These are phyloP conservation scores for Salix brachista DNA, from an alignment of 345 rosid genomes.

Conservation along the genomic window DNA sequence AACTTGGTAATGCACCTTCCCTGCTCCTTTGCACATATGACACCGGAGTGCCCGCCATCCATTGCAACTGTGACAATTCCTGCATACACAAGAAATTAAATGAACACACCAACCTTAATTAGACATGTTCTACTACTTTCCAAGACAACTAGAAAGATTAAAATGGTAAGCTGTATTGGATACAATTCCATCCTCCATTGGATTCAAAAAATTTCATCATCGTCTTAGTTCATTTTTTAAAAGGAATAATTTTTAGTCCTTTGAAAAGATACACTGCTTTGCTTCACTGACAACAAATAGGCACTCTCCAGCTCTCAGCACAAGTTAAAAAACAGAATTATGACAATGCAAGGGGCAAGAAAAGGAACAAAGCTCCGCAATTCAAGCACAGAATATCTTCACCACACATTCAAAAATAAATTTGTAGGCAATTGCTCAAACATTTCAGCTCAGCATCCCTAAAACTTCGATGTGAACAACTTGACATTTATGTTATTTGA, in stretches of 20 bases:
- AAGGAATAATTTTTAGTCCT: neutral
- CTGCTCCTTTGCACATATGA: constrained; percentile 88
- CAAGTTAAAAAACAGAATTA: neutral
- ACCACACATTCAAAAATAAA: neutral
- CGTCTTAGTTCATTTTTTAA: neutral
- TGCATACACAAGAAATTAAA: constrained; percentile 26
- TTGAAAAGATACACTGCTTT: neutral
- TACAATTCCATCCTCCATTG: neutral
- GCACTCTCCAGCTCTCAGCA: neutral
- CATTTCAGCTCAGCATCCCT: neutral
- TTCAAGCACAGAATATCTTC: neutral
- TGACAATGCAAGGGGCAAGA: neutral
- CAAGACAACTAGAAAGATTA: neutral
- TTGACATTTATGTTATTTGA: neutral
- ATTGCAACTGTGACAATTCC: constrained; percentile 77
- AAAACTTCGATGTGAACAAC: neutral
- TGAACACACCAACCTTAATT: neutral
- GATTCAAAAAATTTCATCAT: neutral
- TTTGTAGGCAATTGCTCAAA: neutral
- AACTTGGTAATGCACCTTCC: constrained; percentile 80
- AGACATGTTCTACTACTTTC: neutral
- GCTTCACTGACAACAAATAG: neutral
- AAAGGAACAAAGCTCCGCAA: neutral
- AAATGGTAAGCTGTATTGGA: neutral
- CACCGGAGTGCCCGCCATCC: constrained; percentile 93